Percentiles rank a stretch among this genome's conserved stretches.
Conservation (phyloP, 148 eudicot genomes). For the Arctostaphylos glauca region DNA sequence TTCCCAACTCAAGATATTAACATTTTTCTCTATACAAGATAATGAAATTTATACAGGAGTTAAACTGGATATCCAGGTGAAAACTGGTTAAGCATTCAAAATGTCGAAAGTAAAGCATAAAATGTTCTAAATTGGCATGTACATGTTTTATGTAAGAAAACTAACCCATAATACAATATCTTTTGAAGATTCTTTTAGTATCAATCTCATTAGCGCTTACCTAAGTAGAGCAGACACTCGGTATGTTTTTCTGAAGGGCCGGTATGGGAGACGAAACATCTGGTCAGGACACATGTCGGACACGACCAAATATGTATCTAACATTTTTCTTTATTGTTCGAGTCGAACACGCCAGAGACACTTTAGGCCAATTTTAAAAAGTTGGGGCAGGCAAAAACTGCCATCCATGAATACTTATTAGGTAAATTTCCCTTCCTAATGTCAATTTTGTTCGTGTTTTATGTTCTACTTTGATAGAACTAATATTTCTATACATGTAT, state of each 20-base stretch:
- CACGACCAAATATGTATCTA: not conserved
- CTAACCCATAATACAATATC: too few relatives aligned
- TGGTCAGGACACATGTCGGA: not conserved
- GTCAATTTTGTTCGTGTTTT: not conserved
- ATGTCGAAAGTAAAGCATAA: not conserved
- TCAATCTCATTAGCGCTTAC: not conserved
- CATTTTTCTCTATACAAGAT: not conserved
- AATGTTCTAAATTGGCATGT: too few relatives aligned
- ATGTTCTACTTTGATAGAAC: not conserved
- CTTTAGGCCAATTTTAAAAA: not conserved
- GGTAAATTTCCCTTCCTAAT: not conserved
- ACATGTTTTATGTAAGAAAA: too few relatives aligned
- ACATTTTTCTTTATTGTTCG: not conserved
- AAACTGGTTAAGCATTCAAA: not conserved
- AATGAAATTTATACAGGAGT: not conserved
- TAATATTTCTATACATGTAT: not conserved
- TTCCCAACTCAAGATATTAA: conserved; percentile 2
- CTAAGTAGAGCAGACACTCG: not conserved
- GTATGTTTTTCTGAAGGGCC: not conserved
- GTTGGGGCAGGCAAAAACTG: not conserved
- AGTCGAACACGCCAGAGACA: not conserved
- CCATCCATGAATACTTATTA: not conserved
- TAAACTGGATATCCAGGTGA: too few relatives aligned
- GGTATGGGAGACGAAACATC: not conserved
- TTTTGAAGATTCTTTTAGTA: not conserved